phyloP scores from a whole-genome alignment of 1,284 basidiomycete species.

The Ceratobasidium sp. region DNA sequence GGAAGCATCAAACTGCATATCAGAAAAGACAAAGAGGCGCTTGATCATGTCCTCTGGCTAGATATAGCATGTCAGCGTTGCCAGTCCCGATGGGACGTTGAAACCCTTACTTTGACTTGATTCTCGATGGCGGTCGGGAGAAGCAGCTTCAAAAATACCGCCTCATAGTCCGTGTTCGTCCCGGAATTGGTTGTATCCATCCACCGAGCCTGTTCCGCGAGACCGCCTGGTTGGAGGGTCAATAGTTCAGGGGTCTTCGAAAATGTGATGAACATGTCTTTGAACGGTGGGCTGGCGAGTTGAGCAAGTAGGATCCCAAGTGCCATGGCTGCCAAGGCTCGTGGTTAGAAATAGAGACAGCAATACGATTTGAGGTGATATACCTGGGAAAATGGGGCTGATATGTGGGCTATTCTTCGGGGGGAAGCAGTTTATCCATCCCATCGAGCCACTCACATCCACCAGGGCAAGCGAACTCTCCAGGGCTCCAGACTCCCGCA shows the following conservation, averaged over 20 bases:
- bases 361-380: background rate
- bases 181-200: conserved; percentile 59
- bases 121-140: conserved; percentile 63
- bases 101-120: conserved; percentile 53
- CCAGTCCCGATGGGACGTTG: background rate
- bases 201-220: conserved; percentile 52
- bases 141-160: conserved; percentile 65
- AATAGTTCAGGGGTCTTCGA: conserved; percentile 60
- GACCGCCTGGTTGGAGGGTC: conserved; percentile 53
- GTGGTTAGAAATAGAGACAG: background rate
- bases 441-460: conserved; percentile 78
- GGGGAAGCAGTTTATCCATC: conserved; percentile 46
- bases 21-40: conserved; percentile 72
- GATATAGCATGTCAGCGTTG: background rate
- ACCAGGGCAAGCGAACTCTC: conserved; percentile 69
- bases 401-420: conserved; percentile 21
- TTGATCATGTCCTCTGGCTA: conserved; percentile 68
- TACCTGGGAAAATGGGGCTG: conserved; percentile 60
- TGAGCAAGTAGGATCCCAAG: conserved; percentile 69
- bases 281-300: conserved; percentile 67
- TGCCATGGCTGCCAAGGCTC: conserved; percentile 56
- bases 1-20: conserved; percentile 74
- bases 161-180: conserved; percentile 66
- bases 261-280: conserved; percentile 71
- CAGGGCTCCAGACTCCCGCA: conserved; percentile 62